These are phyloP conservation scores for Aegilops speltoides DNA, from an alignment of 176 grass and related monocot species.

Conservation along the genomic window DNA sequence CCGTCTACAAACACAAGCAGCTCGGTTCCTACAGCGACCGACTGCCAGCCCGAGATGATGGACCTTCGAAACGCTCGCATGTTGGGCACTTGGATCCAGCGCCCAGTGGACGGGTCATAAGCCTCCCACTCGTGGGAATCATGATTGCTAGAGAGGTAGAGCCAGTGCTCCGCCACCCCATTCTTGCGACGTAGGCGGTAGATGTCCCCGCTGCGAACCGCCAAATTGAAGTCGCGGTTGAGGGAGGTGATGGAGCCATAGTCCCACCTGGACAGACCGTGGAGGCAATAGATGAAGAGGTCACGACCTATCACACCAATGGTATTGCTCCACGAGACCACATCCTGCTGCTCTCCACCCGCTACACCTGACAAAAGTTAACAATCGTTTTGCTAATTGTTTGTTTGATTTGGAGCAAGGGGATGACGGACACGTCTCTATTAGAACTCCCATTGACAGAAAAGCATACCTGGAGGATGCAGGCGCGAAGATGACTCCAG, in stretches of 20 bases:
- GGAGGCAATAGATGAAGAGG: constrained; percentile 60
- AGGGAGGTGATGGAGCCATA: constrained; percentile 51
- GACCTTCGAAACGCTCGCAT: constrained; percentile 30
- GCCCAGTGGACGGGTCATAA: constrained; percentile 53
- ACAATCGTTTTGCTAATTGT: too few species aligned
- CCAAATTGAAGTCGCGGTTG: constrained; percentile 41
- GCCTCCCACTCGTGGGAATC: constrained; percentile 49
- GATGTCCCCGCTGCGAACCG: constrained; percentile 48
- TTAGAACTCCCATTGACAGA: too few species aligned
- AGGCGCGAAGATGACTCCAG: too few species aligned
- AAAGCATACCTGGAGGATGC: too few species aligned
- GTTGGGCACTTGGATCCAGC: constrained; percentile 70
- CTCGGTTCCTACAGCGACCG: constrained; percentile 72
- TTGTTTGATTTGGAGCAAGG: too few species aligned
- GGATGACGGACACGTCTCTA: too few species aligned
- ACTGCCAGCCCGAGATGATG: background rate
- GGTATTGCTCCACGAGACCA: too few species aligned
- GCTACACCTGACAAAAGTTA: too few species aligned
- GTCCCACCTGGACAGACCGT: constrained; percentile 51
- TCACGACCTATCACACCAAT: too few species aligned
- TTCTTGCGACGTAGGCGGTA: constrained; percentile 39
- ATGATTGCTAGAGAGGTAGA: constrained; percentile 58
- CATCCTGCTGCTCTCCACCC: too few species aligned
- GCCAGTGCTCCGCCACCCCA: constrained; percentile 67
- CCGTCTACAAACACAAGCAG: constrained; percentile 59